Evolutionary conservation across 2,329 filamentous ascomycete genomes (phyloP).

Genomic region (Epichloe bromicola): DNA sequence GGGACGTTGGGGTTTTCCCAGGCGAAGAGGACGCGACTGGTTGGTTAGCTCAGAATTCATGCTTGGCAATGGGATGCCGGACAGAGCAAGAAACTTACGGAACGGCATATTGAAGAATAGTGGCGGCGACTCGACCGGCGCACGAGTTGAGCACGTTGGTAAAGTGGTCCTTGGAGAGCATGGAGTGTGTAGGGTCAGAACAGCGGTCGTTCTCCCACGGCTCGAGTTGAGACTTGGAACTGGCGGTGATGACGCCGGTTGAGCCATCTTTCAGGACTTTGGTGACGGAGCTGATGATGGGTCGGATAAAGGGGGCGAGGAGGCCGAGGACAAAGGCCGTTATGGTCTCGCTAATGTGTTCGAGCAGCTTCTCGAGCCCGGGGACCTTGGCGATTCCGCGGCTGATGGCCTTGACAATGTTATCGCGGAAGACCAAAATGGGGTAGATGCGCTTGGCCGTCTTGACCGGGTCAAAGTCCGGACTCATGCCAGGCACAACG

Average conservation of each 20-base stretch:
- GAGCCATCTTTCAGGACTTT: slow-evolving; percentile 78
- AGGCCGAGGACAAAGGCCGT: slow-evolving; percentile 87
- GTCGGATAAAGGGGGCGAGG: slow-evolving; percentile 80
- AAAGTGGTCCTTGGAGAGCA: slow-evolving; percentile 77
- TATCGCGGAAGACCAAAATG: slow-evolving; percentile 86
- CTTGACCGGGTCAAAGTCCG: slow-evolving; percentile 64
- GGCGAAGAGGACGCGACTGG: slow-evolving; percentile 63
- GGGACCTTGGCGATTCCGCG: slow-evolving; percentile 83
- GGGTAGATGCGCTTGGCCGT: slow-evolving; percentile 79
- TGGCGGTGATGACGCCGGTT: slow-evolving; percentile 53
- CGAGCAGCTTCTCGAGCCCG: slow-evolving; percentile 76
- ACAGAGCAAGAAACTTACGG: slow-evolving; percentile 39
- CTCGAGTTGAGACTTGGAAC: slow-evolving; percentile 62
- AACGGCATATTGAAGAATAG: slow-evolving; percentile 73
- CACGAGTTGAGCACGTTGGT: slow-evolving; percentile 67
- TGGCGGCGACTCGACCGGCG: slow-evolving; percentile 59
- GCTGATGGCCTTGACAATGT: slow-evolving; percentile 77
- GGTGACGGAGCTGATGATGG: slow-evolving; percentile 79
- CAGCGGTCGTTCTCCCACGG: slow-evolving; percentile 66
- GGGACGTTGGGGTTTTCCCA: slow-evolving; percentile 82
- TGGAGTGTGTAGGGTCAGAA: slow-evolving; percentile 69
- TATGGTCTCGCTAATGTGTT: slow-evolving; percentile 85
- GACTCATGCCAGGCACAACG: slow-evolving; percentile 60
- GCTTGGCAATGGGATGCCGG: background rate
- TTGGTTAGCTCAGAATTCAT: too few relatives aligned